These are phyloP conservation scores for Lipomyces kockii DNA, from an alignment of 805 yeast species.

Conservation along the genomic window DNA sequence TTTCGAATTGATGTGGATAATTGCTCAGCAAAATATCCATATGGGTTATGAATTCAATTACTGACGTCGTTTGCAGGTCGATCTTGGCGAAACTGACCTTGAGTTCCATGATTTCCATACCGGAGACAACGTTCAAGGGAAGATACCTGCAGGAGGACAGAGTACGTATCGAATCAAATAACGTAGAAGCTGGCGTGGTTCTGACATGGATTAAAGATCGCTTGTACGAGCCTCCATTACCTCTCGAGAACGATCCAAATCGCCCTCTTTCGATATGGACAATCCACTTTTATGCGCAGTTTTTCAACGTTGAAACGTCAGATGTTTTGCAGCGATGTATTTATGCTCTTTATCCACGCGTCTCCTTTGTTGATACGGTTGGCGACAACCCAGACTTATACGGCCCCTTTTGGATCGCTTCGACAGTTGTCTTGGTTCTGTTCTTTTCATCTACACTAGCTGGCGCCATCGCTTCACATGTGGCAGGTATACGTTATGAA, in stretches of 20 bases:
- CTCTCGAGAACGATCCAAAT: constrained; percentile 29
- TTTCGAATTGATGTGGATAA: not conserved
- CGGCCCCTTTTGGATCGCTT: constrained; percentile 91
- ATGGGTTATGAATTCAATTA: not conserved
- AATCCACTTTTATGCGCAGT: constrained; percentile 44
- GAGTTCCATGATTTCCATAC: constrained; percentile 38
- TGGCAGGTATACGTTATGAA: constrained; percentile 55
- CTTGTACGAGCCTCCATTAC: constrained; percentile 22
- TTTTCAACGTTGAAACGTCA: constrained; percentile 69
- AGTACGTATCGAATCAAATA: constrained; percentile 9
- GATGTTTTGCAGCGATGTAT: constrained; percentile 62
- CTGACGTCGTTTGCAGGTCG: constrained; percentile 17
- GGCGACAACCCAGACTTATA: constrained; percentile 70
- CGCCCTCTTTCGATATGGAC: constrained; percentile 31
- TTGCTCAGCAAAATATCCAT: not conserved
- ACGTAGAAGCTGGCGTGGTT: not conserved
- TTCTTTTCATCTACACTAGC: constrained; percentile 78
- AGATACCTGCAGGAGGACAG: constrained; percentile 31
- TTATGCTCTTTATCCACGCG: constrained; percentile 62
- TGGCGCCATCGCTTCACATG: constrained; percentile 59
- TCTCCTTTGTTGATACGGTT: constrained; percentile 46
- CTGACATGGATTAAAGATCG: constrained; percentile 2
- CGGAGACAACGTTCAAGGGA: constrained; percentile 34
- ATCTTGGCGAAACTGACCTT: constrained; percentile 37
- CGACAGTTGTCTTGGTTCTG: constrained; percentile 72